Evolutionary conservation across 495 filamentous ascomycete genomes (phyloP), one percentile per base, ranked within the genome.

Genomic region (Cercophora newfieldiana): DNA sequence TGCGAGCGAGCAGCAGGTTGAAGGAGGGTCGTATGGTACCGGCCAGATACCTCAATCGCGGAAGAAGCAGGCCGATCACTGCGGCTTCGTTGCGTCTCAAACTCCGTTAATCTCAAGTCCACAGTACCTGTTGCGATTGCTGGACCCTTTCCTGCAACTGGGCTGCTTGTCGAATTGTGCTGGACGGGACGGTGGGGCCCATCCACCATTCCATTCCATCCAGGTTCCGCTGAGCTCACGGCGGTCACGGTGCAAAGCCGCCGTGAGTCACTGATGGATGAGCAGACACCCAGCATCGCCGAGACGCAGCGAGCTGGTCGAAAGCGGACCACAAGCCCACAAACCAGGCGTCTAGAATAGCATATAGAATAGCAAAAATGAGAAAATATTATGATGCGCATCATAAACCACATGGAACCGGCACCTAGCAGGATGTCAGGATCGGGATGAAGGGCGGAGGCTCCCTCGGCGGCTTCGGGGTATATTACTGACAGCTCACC

Each of bases 1-100:
- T 30, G 63, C 24, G 19, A 0, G 21, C 55, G 19, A 12, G 26
- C 26, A 26, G 19, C 47, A 63, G 48, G 54, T 19, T 33, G 61
- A 48, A 51, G 51, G 33, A 58, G 60, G 51, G 66, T 70, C 64
- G 47, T 57, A 30, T 62, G 66, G 68, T 67, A 75, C 72, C 66
- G 62, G 66, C 31, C 55, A 29, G 66, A 68, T 71, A 70, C 71
- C 68, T 75, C 57, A 47, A 71, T 66, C 37, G 53, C 66, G 70
- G 60, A 72, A 66, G 51, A 37, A 33, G 47, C 29, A 57, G 60
- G 65, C 65, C 65, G 67, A 73, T 73, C 69, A 37, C 33, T 25
- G 19, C 58, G 6, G 56, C 65, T 47, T 56, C 50, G 48, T 59
- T 29, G 54, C 54, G 44, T 54, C 37, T 55, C 28, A 47, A 24